phyloP scores from a whole-genome alignment of 176 grass and related monocot species.

The Oryza longistaminata region DNA sequence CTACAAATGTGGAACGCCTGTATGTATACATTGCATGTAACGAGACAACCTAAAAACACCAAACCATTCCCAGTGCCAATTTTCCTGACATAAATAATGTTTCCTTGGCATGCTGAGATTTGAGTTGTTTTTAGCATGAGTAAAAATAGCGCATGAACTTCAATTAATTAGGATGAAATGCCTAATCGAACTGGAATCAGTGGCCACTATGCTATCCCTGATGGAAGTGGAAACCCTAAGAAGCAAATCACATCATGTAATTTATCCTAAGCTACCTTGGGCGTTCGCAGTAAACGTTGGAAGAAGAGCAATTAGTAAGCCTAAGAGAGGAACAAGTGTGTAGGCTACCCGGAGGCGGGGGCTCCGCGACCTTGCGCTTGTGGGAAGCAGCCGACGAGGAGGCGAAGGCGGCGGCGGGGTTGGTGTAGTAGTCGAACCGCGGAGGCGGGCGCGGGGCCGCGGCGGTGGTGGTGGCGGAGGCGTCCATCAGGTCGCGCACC shows the following conservation, averaged over 20 bases:
- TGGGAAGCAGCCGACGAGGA: constrained; percentile 34
- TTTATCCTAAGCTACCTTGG: neutral
- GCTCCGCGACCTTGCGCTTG: constrained; percentile 35
- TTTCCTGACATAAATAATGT: neutral
- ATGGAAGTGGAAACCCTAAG: neutral
- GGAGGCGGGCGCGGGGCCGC: neutral
- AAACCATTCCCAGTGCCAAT: neutral
- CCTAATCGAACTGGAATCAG: neutral
- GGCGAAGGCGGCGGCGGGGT: constrained; percentile 55
- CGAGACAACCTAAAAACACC: neutral
- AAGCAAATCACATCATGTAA: neutral
- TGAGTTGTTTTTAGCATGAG: neutral
- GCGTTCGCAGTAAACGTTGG: neutral
- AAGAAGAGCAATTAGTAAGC: neutral
- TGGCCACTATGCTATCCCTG: neutral
- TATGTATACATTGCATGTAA: neutral
- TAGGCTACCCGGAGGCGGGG: neutral
- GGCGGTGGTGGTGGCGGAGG: neutral
- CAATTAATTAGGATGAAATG: neutral
- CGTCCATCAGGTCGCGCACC: constrained; percentile 22
- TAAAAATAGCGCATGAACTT: neutral
- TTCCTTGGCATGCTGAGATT: neutral
- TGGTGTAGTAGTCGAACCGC: constrained; percentile 59
- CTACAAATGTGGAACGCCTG: neutral
- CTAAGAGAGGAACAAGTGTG: neutral